Conservation (phyloP, 345 rosid genomes). For the Camelina laxa region DNA sequence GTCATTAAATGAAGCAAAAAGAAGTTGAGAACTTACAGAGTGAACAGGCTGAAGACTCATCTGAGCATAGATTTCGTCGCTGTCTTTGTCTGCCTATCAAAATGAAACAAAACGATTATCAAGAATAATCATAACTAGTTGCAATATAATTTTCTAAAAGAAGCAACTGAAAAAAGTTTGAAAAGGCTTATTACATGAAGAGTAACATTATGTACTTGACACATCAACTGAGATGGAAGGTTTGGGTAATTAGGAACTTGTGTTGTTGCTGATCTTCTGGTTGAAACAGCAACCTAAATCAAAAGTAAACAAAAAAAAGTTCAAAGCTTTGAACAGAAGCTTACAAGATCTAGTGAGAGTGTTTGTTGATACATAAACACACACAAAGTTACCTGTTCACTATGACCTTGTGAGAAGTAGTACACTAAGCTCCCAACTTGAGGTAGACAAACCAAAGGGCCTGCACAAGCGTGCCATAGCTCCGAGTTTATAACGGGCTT, state of each 20-base stretch:
- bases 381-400: constrained; percentile 77
- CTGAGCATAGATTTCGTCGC: constrained; percentile 93
- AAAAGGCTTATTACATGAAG: constrained; percentile 72
- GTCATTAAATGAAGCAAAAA: neutral
- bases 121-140: neutral
- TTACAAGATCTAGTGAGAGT: constrained; percentile 16
- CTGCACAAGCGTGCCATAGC: constrained; percentile 99
- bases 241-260: constrained; percentile 97
- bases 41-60: constrained; percentile 97
- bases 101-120: constrained; percentile 8
- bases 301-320: neutral
- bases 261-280: constrained; percentile 82
- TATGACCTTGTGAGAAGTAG: constrained; percentile 98
- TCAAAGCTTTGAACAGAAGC: neutral
- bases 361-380: neutral
- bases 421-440: constrained; percentile 92
- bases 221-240: constrained; percentile 91
- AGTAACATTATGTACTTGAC: constrained; percentile 95
- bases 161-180: neutral
- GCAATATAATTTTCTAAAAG: neutral
- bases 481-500: constrained; percentile 76
- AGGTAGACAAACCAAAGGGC: constrained; percentile 93
- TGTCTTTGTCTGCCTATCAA: constrained; percentile 89
- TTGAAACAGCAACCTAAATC: constrained; percentile 84
- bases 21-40: constrained; percentile 58